These are phyloP conservation scores for Waitea zeae DNA, from an alignment of 1,284 basidiomycete species.

Conservation along the genomic window DNA sequence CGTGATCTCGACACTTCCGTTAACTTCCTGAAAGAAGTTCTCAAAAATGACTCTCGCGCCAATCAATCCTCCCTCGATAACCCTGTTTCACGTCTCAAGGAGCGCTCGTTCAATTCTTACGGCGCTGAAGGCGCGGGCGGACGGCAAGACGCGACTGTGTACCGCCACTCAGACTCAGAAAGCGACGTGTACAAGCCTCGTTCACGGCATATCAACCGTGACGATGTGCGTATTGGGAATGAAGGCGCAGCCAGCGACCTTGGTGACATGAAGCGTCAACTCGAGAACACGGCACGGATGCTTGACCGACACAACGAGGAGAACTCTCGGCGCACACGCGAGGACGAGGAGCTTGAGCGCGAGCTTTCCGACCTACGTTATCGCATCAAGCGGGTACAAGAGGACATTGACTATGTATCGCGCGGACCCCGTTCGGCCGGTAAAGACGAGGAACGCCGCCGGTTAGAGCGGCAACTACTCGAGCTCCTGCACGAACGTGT, in stretches of 20 bases:
- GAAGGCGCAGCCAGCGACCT: constrained; percentile 64
- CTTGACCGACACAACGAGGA: constrained; percentile 60
- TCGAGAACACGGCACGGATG: constrained; percentile 70
- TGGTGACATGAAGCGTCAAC: constrained; percentile 73
- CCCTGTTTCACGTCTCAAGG: constrained; percentile 21
- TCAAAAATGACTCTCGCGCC: constrained; percentile 69
- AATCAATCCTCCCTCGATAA: constrained; percentile 17
- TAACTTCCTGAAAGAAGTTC: constrained; percentile 78
- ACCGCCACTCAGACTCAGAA: constrained; percentile 67
- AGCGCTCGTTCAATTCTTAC: constrained; percentile 51
- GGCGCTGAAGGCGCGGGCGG: constrained; percentile 34
- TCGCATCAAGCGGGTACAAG: constrained; percentile 76
- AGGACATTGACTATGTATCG: constrained; percentile 85
- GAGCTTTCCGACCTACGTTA: constrained; percentile 85
- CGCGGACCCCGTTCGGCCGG: constrained; percentile 58
- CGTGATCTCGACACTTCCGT: constrained; percentile 86
- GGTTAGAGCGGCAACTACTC: constrained; percentile 81
- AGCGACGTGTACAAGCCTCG: constrained; percentile 71
- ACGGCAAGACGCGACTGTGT: constrained; percentile 82
- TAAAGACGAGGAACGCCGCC: constrained; percentile 77
- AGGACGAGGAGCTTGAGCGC: constrained; percentile 79
- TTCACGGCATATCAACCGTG: constrained; percentile 78
- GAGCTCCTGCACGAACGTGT: constrained; percentile 82
- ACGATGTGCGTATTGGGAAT: constrained; percentile 58
- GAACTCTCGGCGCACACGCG: constrained; percentile 41